Evolutionary conservation across 805 yeast species (phyloP).

Genomic region (Wickerhamiella australiensis): DNA sequence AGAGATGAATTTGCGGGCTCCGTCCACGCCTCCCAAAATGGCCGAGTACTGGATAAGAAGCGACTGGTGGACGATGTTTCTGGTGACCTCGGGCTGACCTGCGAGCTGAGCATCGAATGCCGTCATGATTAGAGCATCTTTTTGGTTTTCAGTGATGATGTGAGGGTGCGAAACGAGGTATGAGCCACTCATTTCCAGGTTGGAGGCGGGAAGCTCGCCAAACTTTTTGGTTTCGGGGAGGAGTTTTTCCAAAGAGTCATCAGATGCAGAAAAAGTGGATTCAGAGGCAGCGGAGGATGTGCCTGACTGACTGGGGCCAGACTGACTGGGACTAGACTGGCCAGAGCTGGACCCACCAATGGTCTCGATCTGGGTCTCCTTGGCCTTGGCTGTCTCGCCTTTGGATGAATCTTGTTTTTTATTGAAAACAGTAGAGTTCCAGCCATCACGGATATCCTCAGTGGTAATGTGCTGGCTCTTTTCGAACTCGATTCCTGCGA

Average conservation of each 20-base stretch:
- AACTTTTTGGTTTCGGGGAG: constrained; percentile 56
- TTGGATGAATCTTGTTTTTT: no score
- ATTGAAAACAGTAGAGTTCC: constrained; percentile 72
- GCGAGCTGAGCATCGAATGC: constrained; percentile 75
- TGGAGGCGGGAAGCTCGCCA: constrained; percentile 41
- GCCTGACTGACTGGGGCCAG: background rate
- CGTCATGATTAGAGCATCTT: constrained; percentile 84
- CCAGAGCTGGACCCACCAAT: constrained; percentile 21
- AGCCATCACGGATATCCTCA: constrained; percentile 86
- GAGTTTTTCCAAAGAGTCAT: constrained; percentile 28
- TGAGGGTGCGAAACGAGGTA: constrained; percentile 45
- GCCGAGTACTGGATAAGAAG: constrained; percentile 61
- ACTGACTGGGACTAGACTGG: constrained; percentile 22
- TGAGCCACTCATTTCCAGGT: constrained; percentile 39
- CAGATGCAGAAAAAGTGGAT: constrained; percentile 17
- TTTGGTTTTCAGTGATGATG: constrained; percentile 70
- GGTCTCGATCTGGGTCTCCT: constrained; percentile 9
- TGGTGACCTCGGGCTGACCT: constrained; percentile 43
- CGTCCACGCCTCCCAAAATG: constrained; percentile 28
- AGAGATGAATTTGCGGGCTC: constrained; percentile 52
- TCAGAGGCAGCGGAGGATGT: background rate
- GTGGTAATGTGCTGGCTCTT: constrained; percentile 66
- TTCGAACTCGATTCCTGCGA: constrained; percentile 56
- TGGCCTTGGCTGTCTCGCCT: no score
- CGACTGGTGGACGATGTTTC: constrained; percentile 66